A percentile compares a stretch with the other conserved stretches of the same genome.
These are phyloP conservation scores for Acanthamoeba culbertsoni DNA, from an alignment of 208 protist species.

Conservation along the genomic window DNA sequence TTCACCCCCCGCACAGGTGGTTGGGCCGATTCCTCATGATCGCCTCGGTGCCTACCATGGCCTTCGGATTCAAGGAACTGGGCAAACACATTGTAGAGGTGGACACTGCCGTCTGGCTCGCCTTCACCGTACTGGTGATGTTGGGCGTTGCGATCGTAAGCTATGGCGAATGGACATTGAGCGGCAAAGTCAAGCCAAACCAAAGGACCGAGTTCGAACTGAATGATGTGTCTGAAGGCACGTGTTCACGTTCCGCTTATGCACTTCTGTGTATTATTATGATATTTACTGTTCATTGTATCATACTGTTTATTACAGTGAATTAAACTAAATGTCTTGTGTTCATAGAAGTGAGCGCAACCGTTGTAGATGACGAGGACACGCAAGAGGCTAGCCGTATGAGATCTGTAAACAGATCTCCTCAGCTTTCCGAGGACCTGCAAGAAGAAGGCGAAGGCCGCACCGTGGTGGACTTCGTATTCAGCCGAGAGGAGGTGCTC, in stretches of 20 bases:
- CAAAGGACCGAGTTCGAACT: neutral
- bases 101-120: neutral
- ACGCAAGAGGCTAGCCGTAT: neutral
- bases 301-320: no score
- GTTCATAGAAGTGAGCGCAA: no score
- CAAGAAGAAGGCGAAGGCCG: neutral
- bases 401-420: neutral
- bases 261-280: neutral
- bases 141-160: neutral
- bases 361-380: constrained; percentile 11
- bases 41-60: neutral
- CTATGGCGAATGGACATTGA: constrained; percentile 36
- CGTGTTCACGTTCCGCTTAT: neutral
- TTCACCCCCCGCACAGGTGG: constrained; percentile 27
- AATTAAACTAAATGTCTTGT: no score
- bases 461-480: constrained; percentile 11
- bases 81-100: constrained; percentile 10
- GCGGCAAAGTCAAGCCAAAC: neutral
- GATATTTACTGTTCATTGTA: neutral
- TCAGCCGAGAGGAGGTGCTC: constrained; percentile 8
- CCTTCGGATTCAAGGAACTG: constrained; percentile 27
- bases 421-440: neutral
- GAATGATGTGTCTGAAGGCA: neutral
- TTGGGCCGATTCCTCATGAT: constrained; percentile 40
- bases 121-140: neutral